phyloP scores from a whole-genome alignment of 1,284 basidiomycete species.

The Puccinia coronata region DNA sequence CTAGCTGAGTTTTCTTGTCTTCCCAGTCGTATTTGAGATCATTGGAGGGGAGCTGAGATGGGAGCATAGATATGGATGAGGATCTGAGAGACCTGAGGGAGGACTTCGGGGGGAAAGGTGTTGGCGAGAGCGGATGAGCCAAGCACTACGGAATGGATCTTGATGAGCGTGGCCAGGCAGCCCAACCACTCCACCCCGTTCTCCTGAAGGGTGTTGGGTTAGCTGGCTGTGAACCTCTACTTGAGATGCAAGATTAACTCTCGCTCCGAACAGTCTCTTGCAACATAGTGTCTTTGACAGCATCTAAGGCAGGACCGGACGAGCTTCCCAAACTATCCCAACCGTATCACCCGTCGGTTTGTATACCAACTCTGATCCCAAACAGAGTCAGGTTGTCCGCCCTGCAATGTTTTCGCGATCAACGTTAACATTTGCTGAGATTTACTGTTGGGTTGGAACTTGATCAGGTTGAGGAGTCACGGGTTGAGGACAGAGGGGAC shows the following conservation, averaged over 20 bases:
- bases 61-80: slow-evolving; percentile 36
- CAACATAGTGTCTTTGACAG: slow-evolving; percentile 64
- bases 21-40: slow-evolving; percentile 39
- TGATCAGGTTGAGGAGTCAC: slow-evolving; percentile 63
- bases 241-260: slow-evolving; percentile 81
- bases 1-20: slow-evolving; percentile 47
- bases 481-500: slow-evolving; percentile 37
- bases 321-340: slow-evolving; percentile 66
- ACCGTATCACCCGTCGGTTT: slow-evolving; percentile 61
- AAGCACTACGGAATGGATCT: slow-evolving; percentile 83
- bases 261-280: slow-evolving; percentile 77
- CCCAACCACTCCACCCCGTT: slow-evolving; percentile 63
- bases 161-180: slow-evolving; percentile 73
- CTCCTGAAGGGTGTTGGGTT: slow-evolving; percentile 67
- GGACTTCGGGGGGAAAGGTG: slow-evolving; percentile 80
- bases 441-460: slow-evolving; percentile 62
- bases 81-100: slow-evolving; percentile 67
- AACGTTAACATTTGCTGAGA: slow-evolving; percentile 73
- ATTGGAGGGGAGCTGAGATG: slow-evolving; percentile 44
- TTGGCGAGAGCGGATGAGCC: slow-evolving; percentile 78
- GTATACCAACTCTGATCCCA: slow-evolving; percentile 60
- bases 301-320: slow-evolving; percentile 67
- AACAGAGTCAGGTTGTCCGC: slow-evolving; percentile 72
- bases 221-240: slow-evolving; percentile 73
- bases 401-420: slow-evolving; percentile 75